These are phyloP conservation scores for Colletotrichum higginsianum DNA, from an alignment of 2,329 filamentous ascomycete genomes.

Conservation along the genomic window DNA sequence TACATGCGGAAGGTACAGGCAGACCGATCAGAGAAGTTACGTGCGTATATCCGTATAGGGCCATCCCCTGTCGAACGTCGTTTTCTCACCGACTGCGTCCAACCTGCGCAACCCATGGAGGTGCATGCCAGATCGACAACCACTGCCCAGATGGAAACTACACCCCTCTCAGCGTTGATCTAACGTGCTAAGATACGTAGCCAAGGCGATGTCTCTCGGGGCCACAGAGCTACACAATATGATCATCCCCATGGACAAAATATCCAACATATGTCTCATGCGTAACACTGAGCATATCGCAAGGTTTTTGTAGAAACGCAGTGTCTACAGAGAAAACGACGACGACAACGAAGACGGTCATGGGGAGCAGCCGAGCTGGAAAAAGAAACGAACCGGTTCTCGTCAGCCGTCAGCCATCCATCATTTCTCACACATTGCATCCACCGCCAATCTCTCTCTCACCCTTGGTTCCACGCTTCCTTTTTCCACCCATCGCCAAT, in stretches of 20 bases:
- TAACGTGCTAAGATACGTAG: not conserved
- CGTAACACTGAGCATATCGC: too few species aligned
- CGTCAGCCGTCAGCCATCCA: constrained; percentile 26
- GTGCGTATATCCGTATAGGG: constrained; percentile 30
- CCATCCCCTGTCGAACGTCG: constrained; percentile 8
- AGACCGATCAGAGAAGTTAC: constrained; percentile 17
- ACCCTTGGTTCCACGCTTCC: constrained; percentile 23
- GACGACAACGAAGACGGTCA: not conserved
- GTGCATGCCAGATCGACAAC: constrained; percentile 34
- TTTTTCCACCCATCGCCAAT: constrained; percentile 17
- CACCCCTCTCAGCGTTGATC: not conserved
- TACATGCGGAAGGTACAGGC: constrained; percentile 4
- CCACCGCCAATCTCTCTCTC: constrained; percentile 24
- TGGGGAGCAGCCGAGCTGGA: not conserved
- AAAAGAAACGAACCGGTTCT: constrained; percentile 31
- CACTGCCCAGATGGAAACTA: constrained; percentile 16
- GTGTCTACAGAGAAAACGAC: not conserved
- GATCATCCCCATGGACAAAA: too few species aligned
- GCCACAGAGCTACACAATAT: too few species aligned
- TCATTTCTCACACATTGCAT: constrained; percentile 34
- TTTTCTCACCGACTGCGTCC: constrained; percentile 41
- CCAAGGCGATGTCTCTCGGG: too few species aligned
- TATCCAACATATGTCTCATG: too few species aligned
- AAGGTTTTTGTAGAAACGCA: too few species aligned
- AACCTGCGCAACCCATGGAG: constrained; percentile 17